phyloP scores from a whole-genome alignment of 768 basidiomycete genomes.

The Dacryopinax primogenitus region DNA sequence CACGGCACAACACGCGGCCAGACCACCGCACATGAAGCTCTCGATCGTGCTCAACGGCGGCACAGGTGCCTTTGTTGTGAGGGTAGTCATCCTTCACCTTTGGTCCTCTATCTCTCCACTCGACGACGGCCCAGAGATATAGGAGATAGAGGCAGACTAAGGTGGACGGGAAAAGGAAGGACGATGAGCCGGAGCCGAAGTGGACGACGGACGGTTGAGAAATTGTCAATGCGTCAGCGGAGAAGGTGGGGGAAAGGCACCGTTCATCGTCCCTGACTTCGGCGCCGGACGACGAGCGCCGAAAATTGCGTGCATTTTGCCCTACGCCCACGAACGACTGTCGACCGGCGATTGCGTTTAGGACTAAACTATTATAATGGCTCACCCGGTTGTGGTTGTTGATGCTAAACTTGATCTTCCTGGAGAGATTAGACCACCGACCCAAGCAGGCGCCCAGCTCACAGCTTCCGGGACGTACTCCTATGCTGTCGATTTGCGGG shows the following conservation, averaged over 20 bases:
- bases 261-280: background rate
- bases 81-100: background rate
- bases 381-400: background rate
- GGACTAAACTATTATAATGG: background rate
- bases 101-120: background rate
- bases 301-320: no score
- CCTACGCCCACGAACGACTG: background rate
- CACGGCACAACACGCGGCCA: conserved; percentile 87
- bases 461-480: background rate
- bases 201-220: no score
- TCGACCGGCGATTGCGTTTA: background rate
- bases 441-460: background rate
- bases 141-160: background rate
- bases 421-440: background rate
- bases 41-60: conserved; percentile 38
- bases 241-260: background rate
- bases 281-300: no score
- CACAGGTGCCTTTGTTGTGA: background rate
- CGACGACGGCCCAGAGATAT: background rate
- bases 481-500: background rate
- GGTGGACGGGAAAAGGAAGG: background rate
- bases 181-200: background rate
- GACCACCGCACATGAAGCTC: conserved; percentile 76
- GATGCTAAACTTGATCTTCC: background rate
- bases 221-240: background rate